Evolutionary conservation across 2,329 filamentous ascomycete genomes (phyloP), one percentile per base, ranked within the genome.

Genomic region (Chaetomium globosum): DNA sequence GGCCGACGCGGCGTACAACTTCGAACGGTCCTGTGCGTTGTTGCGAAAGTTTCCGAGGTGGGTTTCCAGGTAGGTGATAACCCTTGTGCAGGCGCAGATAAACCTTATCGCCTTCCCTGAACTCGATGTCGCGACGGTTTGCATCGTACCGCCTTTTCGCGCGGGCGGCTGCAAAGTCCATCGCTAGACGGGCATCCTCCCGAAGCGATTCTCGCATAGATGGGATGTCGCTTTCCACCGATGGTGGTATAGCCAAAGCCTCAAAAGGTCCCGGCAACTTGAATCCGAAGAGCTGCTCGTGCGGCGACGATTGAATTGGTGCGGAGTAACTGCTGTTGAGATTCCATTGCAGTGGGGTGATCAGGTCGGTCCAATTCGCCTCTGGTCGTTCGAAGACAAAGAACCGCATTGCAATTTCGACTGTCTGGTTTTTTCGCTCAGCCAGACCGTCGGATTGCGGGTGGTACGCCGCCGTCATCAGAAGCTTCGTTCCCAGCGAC

Each of bases 401-500:
- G 19, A 55, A 63, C 1, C 30, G 16, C 10, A 63, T 10, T 8
- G 43, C 30, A 7, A 62, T 62, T 26, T 56, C 52, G 1, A 56
- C 16, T 0, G 30, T 33, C 4, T 63, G 21, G 7, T 63, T 63
- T 13, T 63, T 63, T 7, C 12, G 9, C 51, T 63, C n/a, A 1
- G 23, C 53, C 1, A 63, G 30, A 10, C 60, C 13, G 26, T 62
- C 6, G 3, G 12, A 36, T 28, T 62, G n/a, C 3, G 23, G 51
- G 7, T 61, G 46, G n/a, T 55, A 61, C 21, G 31, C 26, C 5
- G 39, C 28, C 1, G 16, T 56, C 28, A 62, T 62, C 19, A 56
- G 8, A n/a, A 62, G 52, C 46, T 62, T 56, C 0, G 31, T 62
- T 1, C 52, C 52, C 12, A 49, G 23, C 8, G n/a, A 4, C 10